Conservation (phyloP, 805 yeast genomes). For the Teunomyces aglyptinius region DNA sequence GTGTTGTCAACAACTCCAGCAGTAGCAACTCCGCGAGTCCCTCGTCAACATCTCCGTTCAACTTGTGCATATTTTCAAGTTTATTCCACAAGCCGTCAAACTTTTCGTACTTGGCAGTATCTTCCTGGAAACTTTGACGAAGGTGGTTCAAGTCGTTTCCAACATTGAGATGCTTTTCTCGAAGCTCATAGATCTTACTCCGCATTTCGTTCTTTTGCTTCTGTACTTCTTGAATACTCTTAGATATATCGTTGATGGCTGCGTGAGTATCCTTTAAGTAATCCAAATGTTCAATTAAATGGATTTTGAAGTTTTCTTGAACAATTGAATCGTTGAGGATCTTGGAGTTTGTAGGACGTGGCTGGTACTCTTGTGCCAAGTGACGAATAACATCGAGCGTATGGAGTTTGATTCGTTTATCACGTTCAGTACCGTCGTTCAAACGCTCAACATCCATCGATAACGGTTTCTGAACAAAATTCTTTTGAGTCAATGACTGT, state of each 20-base stretch:
- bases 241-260: conserved; percentile 29
- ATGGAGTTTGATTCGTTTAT: conserved; percentile 26
- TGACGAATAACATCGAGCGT: conserved; percentile 39
- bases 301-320: conserved; percentile 32
- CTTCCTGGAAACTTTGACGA: conserved; percentile 14
- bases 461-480: conserved; percentile 26
- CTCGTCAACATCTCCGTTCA: conserved; percentile 6
- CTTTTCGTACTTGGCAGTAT: conserved; percentile 14
- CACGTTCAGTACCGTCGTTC: conserved; percentile 17
- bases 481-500: conserved; percentile 14
- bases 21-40: conserved; percentile 6
- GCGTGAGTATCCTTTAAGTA: conserved; percentile 35
- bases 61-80: conserved; percentile 7
- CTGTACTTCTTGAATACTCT: conserved; percentile 28
- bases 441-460: conserved; percentile 29
- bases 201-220: conserved; percentile 32
- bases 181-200: conserved; percentile 26
- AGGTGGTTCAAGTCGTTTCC: conserved; percentile 31
- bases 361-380: conserved; percentile 28
- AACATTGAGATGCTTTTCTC: conserved; percentile 28
- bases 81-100: conserved; percentile 15
- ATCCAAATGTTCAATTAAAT: conserved; percentile 25
- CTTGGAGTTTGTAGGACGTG: conserved; percentile 9
- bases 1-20: conserved; percentile 11
- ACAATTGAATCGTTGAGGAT: conserved; percentile 19